Percentiles rank a stretch among this genome's conserved stretches.
Evolutionary conservation across 768 basidiomycete species (phyloP).

Genomic region (Pleurotus tuoliensis): DNA sequence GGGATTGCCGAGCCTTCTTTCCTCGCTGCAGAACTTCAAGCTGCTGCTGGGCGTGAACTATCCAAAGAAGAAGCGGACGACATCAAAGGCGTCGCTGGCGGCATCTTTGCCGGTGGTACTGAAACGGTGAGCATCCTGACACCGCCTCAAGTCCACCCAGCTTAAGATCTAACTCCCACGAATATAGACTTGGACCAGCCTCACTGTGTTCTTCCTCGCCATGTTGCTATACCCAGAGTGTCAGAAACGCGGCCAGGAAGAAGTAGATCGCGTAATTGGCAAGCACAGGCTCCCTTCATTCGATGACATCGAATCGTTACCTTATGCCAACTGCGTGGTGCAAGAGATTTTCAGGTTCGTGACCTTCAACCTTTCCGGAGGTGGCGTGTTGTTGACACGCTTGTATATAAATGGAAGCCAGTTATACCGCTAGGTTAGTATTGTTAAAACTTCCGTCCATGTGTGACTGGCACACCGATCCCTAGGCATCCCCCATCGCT

Average conservation of each 20-base stretch:
- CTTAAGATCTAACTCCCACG: background rate
- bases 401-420: background rate
- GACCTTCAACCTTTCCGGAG: background rate
- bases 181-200: background rate
- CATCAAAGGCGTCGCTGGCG: conserved; percentile 3
- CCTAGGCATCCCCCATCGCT: conserved; percentile 1
- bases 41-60: background rate
- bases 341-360: conserved; percentile 1
- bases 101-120: conserved; percentile 3
- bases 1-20: conserved; percentile 1
- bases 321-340: background rate
- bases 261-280: background rate
- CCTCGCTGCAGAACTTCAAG: background rate
- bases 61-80: background rate
- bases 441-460: background rate
- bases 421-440: conserved; percentile 1
- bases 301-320: background rate
- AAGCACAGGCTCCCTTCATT: conserved; percentile 1
- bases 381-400: background rate
- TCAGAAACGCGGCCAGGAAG: conserved; percentile 2
- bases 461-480: background rate
- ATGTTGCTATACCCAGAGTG: conserved; percentile 6
- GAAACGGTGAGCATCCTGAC: conserved; percentile 3
- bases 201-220: background rate
- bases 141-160: too few species aligned